Percentiles rank a stretch among this genome's conserved stretches.
Evolutionary conservation across 129 eudicot genomes (phyloP).

Genomic region (Arctium minus): DNA sequence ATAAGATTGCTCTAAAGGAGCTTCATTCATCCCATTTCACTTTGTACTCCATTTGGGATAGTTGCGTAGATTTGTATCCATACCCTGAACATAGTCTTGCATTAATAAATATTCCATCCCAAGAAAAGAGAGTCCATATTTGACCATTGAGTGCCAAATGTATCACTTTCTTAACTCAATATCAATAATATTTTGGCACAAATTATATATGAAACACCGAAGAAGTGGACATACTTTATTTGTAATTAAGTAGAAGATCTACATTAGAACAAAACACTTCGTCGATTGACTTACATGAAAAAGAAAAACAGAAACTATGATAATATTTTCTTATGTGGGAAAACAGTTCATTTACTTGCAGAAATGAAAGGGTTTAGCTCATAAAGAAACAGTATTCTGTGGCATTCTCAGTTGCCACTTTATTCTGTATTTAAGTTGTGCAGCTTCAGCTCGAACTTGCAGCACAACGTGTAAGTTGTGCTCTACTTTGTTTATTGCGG

Average conservation of each 20-base stretch:
- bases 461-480: conserved; percentile 24
- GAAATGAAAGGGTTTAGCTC: conserved; percentile 24
- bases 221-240: not conserved
- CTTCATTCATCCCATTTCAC: not conserved
- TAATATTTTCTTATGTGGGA: not conserved
- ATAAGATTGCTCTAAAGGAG: not conserved
- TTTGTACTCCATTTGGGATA: not conserved
- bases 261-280: conserved; percentile 4
- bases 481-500: conserved; percentile 9
- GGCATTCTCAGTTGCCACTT: conserved; percentile 27
- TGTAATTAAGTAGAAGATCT: conserved; percentile 4
- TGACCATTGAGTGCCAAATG: not conserved
- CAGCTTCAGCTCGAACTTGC: conserved; percentile 9
- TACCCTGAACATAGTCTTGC: not conserved
- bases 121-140: not conserved
- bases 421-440: conserved; percentile 33
- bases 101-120: not conserved
- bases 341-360: not conserved
- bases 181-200: not conserved
- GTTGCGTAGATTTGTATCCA: not conserved
- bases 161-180: not conserved
- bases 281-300: not conserved
- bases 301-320: not conserved
- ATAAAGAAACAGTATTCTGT: conserved; percentile 8
- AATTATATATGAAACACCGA: not conserved